A percentile compares a stretch with the other conserved stretches of the same genome.
These are phyloP conservation scores for Diversispora epigaea DNA, from an alignment of 192 early-diverging fungal species.

Conservation along the genomic window DNA sequence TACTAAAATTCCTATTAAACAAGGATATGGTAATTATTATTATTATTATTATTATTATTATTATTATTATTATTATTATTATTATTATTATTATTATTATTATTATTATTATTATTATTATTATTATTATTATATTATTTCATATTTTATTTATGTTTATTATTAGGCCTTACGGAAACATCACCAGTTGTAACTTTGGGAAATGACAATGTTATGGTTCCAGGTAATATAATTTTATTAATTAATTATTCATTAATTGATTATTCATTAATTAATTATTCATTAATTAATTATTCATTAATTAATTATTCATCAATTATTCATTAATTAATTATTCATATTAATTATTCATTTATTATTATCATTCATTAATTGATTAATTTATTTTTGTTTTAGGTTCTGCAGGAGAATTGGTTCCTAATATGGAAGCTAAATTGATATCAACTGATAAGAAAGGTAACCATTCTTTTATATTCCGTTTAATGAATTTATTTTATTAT, in stretches of 20 bases:
- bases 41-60: neutral
- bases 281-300: neutral
- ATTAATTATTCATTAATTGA: neutral
- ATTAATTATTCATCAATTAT: neutral
- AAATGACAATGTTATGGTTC: slow-evolving; percentile 34
- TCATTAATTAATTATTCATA: neutral
- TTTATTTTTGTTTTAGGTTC: slow-evolving; percentile 48
- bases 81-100: neutral
- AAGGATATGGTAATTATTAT: slow-evolving; percentile 65
- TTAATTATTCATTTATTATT: neutral
- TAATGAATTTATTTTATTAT: neutral
- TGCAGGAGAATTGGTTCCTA: slow-evolving; percentile 71
- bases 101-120: neutral
- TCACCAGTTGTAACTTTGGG: slow-evolving; percentile 51
- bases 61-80: neutral
- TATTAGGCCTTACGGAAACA: slow-evolving; percentile 53
- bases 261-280: neutral
- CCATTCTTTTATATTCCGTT: neutral
- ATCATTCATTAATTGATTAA: neutral
- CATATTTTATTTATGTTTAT: neutral
- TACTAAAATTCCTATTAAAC: slow-evolving; percentile 42
- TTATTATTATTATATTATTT: neutral
- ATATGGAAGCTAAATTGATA: slow-evolving; percentile 71
- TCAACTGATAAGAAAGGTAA: slow-evolving; percentile 62
- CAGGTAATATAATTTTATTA: too few relatives aligned